Evolutionary conservation across 805 yeast genomes (phyloP).

Genomic region (Yueomyces sinensis): DNA sequence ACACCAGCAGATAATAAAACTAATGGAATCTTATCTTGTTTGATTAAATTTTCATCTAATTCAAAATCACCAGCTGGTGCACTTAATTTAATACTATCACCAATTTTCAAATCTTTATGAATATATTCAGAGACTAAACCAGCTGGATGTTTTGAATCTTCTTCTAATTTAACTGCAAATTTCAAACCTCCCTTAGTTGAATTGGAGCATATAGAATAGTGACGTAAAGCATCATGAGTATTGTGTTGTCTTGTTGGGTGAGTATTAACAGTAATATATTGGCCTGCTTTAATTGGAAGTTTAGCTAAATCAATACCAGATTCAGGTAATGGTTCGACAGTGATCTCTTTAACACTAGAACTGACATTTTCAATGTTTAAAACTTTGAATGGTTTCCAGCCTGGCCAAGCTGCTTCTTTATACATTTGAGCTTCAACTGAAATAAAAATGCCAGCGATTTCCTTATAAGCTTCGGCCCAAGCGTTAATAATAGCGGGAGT

Average conservation of each 20-base stretch:
- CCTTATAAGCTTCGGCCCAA: slow-evolving; percentile 54
- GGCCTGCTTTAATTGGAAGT: slow-evolving; percentile 26
- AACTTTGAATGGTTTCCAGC: slow-evolving; percentile 40
- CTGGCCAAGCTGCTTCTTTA: slow-evolving; percentile 41
- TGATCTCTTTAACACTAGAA: slow-evolving; percentile 35
- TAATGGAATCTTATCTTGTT: slow-evolving; percentile 23
- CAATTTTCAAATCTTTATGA: slow-evolving; percentile 34
- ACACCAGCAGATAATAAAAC: slow-evolving; percentile 48
- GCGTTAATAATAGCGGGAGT: slow-evolving; percentile 44
- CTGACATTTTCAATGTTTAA: slow-evolving; percentile 31
- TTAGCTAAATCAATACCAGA: slow-evolving; percentile 18
- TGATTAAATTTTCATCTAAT: slow-evolving; percentile 15
- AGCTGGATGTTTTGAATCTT: slow-evolving; percentile 8
- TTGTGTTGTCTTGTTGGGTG: slow-evolving; percentile 26
- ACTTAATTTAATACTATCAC: slow-evolving; percentile 35
- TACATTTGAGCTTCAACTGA: slow-evolving; percentile 39
- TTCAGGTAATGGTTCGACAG: slow-evolving; percentile 34
- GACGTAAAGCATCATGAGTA: slow-evolving; percentile 35
- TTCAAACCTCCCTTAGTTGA: slow-evolving; percentile 31
- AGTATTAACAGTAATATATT: slow-evolving; percentile 27
- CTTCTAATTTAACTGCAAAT: slow-evolving; percentile 41
- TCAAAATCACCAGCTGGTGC: slow-evolving; percentile 49
- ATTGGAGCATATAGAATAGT: slow-evolving; percentile 41
- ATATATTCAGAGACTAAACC: slow-evolving; percentile 41
- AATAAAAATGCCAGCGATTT: slow-evolving; percentile 48